Evolutionary conservation across 2,329 filamentous ascomycete genomes (phyloP).

Genomic region (Verticillium nonalfalfae): DNA sequence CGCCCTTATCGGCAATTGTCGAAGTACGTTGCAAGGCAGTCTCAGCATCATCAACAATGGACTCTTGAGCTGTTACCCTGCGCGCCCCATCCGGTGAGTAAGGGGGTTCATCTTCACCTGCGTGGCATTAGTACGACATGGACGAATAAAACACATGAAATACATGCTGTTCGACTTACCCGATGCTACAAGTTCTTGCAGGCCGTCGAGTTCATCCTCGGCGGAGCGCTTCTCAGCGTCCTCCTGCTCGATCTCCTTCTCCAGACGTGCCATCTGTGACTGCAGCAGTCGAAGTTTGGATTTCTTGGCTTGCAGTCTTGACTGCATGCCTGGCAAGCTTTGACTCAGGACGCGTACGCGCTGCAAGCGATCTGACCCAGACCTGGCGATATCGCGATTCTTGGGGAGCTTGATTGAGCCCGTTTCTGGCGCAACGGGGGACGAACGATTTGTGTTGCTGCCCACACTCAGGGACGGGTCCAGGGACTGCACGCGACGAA

Average conservation of each 20-base stretch:
- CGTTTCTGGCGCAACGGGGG: conserved; percentile 5
- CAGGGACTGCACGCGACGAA: conserved; percentile 12
- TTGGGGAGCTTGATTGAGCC: conserved; percentile 19
- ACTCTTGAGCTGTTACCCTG: neutral
- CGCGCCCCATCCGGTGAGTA: neutral
- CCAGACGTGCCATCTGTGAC: conserved; percentile 38
- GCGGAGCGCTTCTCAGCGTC: conserved; percentile 25
- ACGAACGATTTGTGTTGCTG: neutral
- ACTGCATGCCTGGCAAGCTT: conserved; percentile 30
- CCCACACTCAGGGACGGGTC: conserved; percentile 11
- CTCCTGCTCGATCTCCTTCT: conserved; percentile 39
- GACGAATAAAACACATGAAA: neutral
- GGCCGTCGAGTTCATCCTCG: conserved; percentile 16
- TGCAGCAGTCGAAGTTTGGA: conserved; percentile 39
- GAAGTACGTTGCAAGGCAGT: neutral
- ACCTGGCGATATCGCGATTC: conserved; percentile 9
- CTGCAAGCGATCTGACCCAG: conserved; percentile 3
- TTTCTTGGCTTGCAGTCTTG: conserved; percentile 34
- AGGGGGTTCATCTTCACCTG: neutral
- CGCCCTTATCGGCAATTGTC: neutral
- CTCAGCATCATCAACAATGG: neutral
- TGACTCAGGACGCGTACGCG: conserved; percentile 28
- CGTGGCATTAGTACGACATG: neutral
- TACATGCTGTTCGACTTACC: neutral
- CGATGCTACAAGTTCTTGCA: neutral